These are phyloP conservation scores for Vigna nakashimae DNA, from an alignment of 306 rosid species.

Conservation along the genomic window DNA sequence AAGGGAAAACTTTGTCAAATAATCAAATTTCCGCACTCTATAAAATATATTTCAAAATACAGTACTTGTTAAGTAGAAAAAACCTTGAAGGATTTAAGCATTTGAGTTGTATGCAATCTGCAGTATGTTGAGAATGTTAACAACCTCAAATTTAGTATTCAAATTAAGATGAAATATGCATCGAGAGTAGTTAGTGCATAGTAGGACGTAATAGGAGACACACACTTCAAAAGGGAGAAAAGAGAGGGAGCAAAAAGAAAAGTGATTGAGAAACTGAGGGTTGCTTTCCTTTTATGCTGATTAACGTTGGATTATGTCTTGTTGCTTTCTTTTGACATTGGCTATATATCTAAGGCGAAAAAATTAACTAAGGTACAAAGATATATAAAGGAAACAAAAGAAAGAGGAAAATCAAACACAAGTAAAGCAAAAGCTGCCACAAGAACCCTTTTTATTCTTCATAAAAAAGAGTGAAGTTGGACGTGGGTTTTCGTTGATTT, in stretches of 20 bases:
- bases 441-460: slow-evolving; percentile 69
- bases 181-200: background rate
- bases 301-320: slow-evolving; percentile 55
- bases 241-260: slow-evolving; percentile 38
- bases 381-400: slow-evolving; percentile 49
- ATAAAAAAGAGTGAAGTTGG: slow-evolving; percentile 48
- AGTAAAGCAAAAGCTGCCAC: slow-evolving; percentile 76
- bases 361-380: slow-evolving; percentile 43
- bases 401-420: slow-evolving; percentile 53
- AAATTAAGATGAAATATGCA: slow-evolving; percentile 12
- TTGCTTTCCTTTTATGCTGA: slow-evolving; percentile 51
- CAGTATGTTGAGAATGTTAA: background rate
- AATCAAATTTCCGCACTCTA: background rate
- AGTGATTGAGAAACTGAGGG: slow-evolving; percentile 36
- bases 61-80: background rate
- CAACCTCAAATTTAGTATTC: slow-evolving; percentile 19
- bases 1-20: slow-evolving; percentile 11
- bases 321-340: slow-evolving; percentile 52
- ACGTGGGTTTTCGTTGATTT: slow-evolving; percentile 63
- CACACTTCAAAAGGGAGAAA: slow-evolving; percentile 45
- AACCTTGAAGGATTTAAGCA: slow-evolving; percentile 9
- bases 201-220: slow-evolving; percentile 7
- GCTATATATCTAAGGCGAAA: slow-evolving; percentile 42
- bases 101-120: too few relatives aligned
- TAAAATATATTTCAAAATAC: background rate